These are phyloP conservation scores for Malus asiatica DNA, from an alignment of 306 rosid genomes.

Conservation along the genomic window DNA sequence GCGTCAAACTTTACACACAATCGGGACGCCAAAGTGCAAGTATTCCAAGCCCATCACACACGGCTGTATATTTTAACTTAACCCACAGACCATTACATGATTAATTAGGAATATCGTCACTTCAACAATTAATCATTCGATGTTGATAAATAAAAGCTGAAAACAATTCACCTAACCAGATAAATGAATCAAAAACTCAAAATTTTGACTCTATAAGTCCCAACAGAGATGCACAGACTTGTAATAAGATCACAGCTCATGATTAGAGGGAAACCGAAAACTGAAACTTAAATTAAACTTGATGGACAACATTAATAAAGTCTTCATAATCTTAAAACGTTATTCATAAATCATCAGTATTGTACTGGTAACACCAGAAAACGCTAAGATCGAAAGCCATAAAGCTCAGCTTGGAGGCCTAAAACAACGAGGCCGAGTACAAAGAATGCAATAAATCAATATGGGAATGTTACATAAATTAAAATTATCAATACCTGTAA, in stretches of 20 bases:
- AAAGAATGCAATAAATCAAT: background rate
- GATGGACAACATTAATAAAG: background rate
- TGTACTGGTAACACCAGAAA: too few species aligned
- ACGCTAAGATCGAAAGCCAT: too few species aligned
- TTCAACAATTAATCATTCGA: background rate
- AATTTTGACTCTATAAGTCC: background rate
- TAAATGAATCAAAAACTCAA: too few species aligned
- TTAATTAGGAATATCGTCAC: too few species aligned
- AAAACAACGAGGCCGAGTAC: too few species aligned
- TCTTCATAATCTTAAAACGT: background rate
- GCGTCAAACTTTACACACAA: too few species aligned
- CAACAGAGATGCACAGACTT: background rate
- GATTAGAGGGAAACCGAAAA: background rate
- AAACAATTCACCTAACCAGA: background rate
- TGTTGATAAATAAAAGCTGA: background rate
- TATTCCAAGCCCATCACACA: too few species aligned
- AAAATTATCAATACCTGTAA: constrained; percentile 21
- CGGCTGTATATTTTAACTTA: too few species aligned
- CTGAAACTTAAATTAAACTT: background rate
- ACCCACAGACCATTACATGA: too few species aligned
- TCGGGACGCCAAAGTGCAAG: too few species aligned
- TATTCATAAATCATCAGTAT: background rate
- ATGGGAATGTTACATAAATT: constrained; percentile 19
- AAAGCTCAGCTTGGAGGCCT: too few species aligned
- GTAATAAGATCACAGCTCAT: background rate